These are phyloP conservation scores for Mycena alexandri DNA, from an alignment of 768 basidiomycete species.

Conservation along the genomic window DNA sequence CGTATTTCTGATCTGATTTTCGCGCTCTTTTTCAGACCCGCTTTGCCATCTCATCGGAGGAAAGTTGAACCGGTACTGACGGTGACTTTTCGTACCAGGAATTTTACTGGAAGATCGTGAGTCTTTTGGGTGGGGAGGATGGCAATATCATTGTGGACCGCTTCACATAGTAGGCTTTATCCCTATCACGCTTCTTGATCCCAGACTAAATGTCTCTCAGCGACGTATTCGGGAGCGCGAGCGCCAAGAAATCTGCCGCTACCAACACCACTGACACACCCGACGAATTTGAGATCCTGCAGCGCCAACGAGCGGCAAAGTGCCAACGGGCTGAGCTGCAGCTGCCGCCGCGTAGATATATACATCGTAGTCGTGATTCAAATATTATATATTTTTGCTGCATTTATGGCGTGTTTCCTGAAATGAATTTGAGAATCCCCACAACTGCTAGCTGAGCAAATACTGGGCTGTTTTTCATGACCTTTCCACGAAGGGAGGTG, in stretches of 20 bases:
- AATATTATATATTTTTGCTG: too few species aligned
- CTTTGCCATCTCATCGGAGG: conserved; percentile 5
- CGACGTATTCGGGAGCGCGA: not conserved
- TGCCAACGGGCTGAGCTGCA: not conserved
- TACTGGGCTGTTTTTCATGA: too few species aligned
- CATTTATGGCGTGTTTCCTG: too few species aligned
- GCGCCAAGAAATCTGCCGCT: not conserved
- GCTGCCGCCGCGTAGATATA: not conserved
- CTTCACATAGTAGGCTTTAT: conserved; percentile 1
- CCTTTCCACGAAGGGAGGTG: too few species aligned
- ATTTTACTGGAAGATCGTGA: conserved; percentile 12
- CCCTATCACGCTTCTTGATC: not conserved
- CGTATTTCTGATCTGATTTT: too few species aligned
- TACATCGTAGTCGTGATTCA: too few species aligned
- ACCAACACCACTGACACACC: not conserved
- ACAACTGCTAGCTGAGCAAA: too few species aligned
- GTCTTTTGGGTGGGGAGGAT: not conserved
- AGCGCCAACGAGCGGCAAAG: not conserved
- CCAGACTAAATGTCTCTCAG: not conserved
- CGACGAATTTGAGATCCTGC: not conserved
- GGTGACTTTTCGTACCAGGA: not conserved
- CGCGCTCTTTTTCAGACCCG: not conserved
- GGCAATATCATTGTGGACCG: conserved; percentile 8
- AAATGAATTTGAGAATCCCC: too few species aligned
- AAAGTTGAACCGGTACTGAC: not conserved